Conservation (phyloP, 1,139 yeast genomes). For the Pichia sp. region DNA sequence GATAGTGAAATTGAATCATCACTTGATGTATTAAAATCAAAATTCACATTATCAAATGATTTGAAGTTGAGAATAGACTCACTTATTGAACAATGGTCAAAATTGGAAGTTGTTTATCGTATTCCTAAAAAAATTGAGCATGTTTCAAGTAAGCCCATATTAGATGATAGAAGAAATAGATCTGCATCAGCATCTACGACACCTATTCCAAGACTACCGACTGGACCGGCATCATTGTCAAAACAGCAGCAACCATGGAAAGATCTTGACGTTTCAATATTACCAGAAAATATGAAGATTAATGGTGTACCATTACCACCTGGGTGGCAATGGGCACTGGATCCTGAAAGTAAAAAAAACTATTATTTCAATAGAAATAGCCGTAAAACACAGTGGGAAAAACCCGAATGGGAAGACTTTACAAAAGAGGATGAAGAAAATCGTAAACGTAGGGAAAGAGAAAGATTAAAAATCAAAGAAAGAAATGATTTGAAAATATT, state of each 20-base stretch:
- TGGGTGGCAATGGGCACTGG: conserved; percentile 50
- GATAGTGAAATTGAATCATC: conserved; percentile 69
- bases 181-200: conserved; percentile 11
- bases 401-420: conserved; percentile 33
- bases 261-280: conserved; percentile 12
- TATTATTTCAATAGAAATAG: conserved; percentile 52
- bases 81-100: conserved; percentile 64
- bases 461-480: conserved; percentile 22
- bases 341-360: conserved; percentile 33
- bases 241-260: conserved; percentile 14
- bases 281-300: conserved; percentile 16
- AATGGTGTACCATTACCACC: conserved; percentile 38
- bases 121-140: conserved; percentile 49
- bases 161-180: conserved; percentile 34
- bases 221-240: conserved; percentile 11
- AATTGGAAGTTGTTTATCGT: conserved; percentile 72
- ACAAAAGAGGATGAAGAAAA: conserved; percentile 15
- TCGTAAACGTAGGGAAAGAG: conserved; percentile 25
- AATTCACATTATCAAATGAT: conserved; percentile 25
- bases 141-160: conserved; percentile 5
- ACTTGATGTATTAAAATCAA: conserved; percentile 32
- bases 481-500: conserved; percentile 13
- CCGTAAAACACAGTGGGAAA: conserved; percentile 52
- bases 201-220: conserved; percentile 9
- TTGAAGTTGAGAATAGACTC: conserved; percentile 36